Conservation (phyloP, 768 basidiomycete genomes). For the Rhodotorula diobovata region DNA sequence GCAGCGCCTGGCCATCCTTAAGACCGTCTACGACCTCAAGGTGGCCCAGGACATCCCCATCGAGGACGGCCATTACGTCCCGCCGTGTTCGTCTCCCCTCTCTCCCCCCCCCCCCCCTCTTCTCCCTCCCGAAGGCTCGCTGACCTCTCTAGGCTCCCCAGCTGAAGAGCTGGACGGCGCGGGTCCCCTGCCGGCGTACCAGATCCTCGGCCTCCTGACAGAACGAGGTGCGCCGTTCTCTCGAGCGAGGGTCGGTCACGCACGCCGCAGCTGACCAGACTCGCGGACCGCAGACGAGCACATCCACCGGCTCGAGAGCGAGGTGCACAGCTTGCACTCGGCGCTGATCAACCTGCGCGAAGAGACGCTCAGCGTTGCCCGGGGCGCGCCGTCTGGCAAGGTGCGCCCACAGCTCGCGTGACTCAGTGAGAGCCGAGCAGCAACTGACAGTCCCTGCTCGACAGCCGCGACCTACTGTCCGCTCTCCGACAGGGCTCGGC, state of each 20-base stretch:
- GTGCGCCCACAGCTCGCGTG: background rate
- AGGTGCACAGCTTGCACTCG: constrained; percentile 66
- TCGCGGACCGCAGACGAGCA: constrained; percentile 59
- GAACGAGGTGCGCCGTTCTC: constrained; percentile 27
- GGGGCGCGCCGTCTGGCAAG: constrained; percentile 21
- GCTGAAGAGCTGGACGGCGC: constrained; percentile 29
- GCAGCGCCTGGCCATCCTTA: constrained; percentile 84
- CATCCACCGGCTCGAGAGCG: constrained; percentile 66
- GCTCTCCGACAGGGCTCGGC: constrained; percentile 32
- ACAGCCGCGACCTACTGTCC: constrained; percentile 16
- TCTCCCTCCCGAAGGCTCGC: background rate
- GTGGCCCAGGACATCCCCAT: constrained; percentile 74
- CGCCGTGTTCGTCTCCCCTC: constrained; percentile 60
- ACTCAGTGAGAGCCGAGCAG: too few species aligned
- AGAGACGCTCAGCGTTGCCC: constrained; percentile 31
- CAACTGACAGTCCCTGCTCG: too few species aligned
- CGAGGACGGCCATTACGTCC: constrained; percentile 77
- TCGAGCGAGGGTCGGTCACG: background rate
- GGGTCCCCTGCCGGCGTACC: background rate
- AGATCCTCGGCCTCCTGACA: constrained; percentile 17
- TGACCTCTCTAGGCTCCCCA: background rate
- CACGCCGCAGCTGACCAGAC: background rate
- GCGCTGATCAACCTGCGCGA: constrained; percentile 49
- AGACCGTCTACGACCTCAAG: constrained; percentile 85
- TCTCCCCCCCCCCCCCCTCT: background rate